A percentile compares a stretch with the other conserved stretches of the same genome.
Evolutionary conservation across 805 yeast species (phyloP).

Genomic region (Grigorovia humatica): DNA sequence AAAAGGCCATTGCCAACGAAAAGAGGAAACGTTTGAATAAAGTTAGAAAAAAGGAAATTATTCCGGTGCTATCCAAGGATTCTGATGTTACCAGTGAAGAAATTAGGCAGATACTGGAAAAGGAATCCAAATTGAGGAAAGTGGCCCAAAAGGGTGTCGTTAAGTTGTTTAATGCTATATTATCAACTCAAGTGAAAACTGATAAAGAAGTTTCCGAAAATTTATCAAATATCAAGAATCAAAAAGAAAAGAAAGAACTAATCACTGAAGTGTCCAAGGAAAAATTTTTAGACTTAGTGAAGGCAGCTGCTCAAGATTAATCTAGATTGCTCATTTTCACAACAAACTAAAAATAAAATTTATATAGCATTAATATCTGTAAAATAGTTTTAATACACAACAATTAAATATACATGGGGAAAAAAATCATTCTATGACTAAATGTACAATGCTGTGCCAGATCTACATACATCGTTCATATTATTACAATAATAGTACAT

Average conservation of each 20-base stretch:
- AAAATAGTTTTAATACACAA: not conserved
- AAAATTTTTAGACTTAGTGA: slow-evolving; percentile 78
- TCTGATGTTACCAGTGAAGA: slow-evolving; percentile 31
- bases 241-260: slow-evolving; percentile 42
- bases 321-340: too few species aligned
- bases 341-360: too few species aligned
- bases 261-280: slow-evolving; percentile 79
- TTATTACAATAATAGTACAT: not conserved
- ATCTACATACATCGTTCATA: not conserved
- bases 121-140: slow-evolving; percentile 61
- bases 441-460: not conserved
- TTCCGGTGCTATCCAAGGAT: slow-evolving; percentile 44
- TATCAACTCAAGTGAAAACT: slow-evolving; percentile 63
- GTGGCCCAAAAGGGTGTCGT: slow-evolving; percentile 86
- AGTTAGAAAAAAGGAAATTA: slow-evolving; percentile 54
- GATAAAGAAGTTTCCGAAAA: slow-evolving; percentile 40
- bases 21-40: slow-evolving; percentile 57
- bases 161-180: slow-evolving; percentile 70
- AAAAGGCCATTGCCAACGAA: slow-evolving; percentile 56
- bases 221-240: slow-evolving; percentile 32
- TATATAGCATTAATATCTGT: not conserved
- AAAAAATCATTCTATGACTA: not conserved
- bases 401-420: not conserved
- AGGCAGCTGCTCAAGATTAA: slow-evolving; percentile 51
- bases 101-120: slow-evolving; percentile 48